Percentiles rank a stretch among this genome's conserved stretches.
Evolutionary conservation across 495 filamentous ascomycete genomes (phyloP).

Genomic region (Aspergillus homomorphus): DNA sequence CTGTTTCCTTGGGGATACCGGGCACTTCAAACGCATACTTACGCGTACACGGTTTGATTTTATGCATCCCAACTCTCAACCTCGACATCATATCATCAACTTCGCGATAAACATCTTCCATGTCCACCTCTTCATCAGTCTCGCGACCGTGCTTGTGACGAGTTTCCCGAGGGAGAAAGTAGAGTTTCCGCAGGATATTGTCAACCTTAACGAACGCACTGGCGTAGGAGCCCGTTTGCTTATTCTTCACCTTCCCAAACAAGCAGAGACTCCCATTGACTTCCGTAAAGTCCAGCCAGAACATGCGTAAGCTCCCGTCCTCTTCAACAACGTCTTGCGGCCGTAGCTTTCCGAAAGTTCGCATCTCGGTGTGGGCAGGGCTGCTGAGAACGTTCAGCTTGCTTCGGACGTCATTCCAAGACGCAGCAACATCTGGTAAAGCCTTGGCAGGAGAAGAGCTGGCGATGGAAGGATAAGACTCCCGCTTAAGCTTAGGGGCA

Average conservation of each 20-base stretch:
- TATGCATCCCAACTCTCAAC: constrained; percentile 79
- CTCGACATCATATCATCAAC: constrained; percentile 81
- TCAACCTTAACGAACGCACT: constrained; percentile 97
- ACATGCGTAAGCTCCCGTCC: constrained; percentile 89
- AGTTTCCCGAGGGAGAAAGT: constrained; percentile 80
- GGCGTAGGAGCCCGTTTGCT: constrained; percentile 69
- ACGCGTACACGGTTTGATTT: constrained; percentile 82
- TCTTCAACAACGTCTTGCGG: constrained; percentile 79
- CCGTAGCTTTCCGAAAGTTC: constrained; percentile 71
- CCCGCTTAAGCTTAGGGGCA: constrained; percentile 69
- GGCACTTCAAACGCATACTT: constrained; percentile 96
- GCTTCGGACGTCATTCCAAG: constrained; percentile 85
- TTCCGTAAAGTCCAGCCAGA: constrained; percentile 96
- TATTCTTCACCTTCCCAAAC: constrained; percentile 95
- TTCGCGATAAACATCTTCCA: constrained; percentile 87
- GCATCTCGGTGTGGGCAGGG: constrained; percentile 55
- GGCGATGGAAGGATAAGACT: constrained; percentile 61
- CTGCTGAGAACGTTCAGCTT: constrained; percentile 82
- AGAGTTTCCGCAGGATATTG: constrained; percentile 89
- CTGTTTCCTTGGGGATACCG: constrained; percentile 78
- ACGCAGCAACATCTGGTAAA: constrained; percentile 63
- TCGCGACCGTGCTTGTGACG: constrained; percentile 61
- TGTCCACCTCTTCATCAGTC: constrained; percentile 76
- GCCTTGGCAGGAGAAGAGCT: constrained; percentile 72
- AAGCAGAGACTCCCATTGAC: constrained; percentile 88